Conservation (phyloP, 129 eudicot species). For the Helichrysum umbraculigerum region DNA sequence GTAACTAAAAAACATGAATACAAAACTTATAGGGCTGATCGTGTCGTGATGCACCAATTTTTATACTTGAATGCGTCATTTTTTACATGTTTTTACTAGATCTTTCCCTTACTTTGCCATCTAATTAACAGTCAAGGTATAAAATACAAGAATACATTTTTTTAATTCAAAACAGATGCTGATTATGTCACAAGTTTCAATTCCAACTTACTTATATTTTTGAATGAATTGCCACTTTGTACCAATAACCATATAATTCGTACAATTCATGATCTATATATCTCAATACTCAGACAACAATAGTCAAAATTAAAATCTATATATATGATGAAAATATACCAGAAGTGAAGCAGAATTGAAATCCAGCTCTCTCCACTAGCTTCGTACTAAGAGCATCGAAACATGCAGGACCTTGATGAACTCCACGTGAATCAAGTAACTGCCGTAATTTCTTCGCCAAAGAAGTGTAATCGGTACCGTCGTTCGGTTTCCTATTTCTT, state of each 20-base stretch:
- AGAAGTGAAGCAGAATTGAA: conserved; percentile 81
- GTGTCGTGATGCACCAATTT: too few species aligned
- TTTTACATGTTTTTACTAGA: too few species aligned
- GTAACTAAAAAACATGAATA: too few species aligned
- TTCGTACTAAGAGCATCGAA: conserved; percentile 91
- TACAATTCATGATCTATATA: neutral
- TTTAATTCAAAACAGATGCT: neutral
- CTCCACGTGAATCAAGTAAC: conserved; percentile 77
- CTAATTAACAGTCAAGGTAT: neutral
- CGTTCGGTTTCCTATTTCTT: conserved; percentile 29
- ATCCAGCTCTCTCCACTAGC: too few species aligned
- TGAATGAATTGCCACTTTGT: neutral
- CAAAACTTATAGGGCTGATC: too few species aligned
- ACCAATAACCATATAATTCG: neutral
- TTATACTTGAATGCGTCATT: too few species aligned
- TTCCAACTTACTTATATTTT: too few species aligned
- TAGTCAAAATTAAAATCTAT: neutral
- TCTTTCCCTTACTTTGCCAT: too few species aligned
- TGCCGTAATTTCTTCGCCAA: conserved; percentile 56
- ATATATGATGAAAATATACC: conserved; percentile 38
- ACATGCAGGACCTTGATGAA: conserved; percentile 93
- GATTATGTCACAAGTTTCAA: neutral
- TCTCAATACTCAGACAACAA: neutral
- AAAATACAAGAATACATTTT: neutral
- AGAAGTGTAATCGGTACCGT: conserved; percentile 21